A percentile compares a stretch with the other conserved stretches of the same genome.
Evolutionary conservation across 2,329 filamentous ascomycete genomes (phyloP).

Genomic region (Microsporum canis): DNA sequence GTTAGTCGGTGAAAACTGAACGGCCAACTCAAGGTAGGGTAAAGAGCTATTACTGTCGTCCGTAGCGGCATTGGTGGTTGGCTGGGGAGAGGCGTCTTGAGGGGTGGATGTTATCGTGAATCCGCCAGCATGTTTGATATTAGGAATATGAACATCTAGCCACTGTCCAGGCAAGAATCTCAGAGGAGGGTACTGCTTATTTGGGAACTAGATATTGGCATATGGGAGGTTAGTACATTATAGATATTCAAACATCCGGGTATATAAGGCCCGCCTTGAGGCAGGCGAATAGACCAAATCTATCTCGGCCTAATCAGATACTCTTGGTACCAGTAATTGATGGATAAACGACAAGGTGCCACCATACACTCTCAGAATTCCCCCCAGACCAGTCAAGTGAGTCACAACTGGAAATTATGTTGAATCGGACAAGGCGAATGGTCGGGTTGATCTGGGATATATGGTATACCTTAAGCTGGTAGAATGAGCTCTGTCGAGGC

Average conservation of each 20-base stretch:
- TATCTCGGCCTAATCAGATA: neutral
- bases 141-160: conserved; percentile 71
- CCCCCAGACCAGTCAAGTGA: neutral
- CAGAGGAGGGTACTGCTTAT: conserved; percentile 21
- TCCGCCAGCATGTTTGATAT: conserved; percentile 59
- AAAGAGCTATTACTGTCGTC: conserved; percentile 1
- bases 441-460: conserved; percentile 55
- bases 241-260: neutral
- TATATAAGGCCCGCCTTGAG: neutral
- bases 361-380: neutral
- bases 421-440: conserved; percentile 57
- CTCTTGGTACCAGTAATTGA: neutral
- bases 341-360: neutral
- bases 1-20: conserved; percentile 60
- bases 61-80: conserved; percentile 9
- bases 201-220: neutral
- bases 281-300: neutral
- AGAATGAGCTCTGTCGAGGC: conserved; percentile 55
- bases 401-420: conserved; percentile 33
- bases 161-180: conserved; percentile 77
- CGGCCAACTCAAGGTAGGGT: conserved; percentile 55
- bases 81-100: conserved; percentile 36
- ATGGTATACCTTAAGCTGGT: conserved; percentile 49
- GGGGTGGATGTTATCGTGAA: conserved; percentile 81
- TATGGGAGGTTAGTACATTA: neutral